phyloP scores from a whole-genome alignment of 768 basidiomycete genomes.

The Xanthoconium purpureum region DNA sequence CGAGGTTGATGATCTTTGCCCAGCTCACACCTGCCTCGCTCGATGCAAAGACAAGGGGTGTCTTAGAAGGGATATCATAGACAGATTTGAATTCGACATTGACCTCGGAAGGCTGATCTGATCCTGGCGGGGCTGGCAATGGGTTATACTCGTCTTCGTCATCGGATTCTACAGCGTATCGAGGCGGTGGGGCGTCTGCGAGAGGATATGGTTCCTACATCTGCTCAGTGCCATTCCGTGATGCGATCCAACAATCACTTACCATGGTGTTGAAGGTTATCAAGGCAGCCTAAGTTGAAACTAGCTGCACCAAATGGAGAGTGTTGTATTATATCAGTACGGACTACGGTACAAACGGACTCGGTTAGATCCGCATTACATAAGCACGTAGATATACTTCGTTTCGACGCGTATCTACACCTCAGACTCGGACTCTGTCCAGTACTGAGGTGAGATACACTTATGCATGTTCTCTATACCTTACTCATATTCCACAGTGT shows the following conservation, averaged over 20 bases:
- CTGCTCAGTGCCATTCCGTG: background rate
- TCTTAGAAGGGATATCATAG: constrained; percentile 23
- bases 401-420: no score
- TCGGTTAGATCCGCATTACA: no score
- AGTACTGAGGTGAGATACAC: no score
- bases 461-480: no score
- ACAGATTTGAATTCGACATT: constrained; percentile 41
- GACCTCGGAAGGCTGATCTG: constrained; percentile 15
- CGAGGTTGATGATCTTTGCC: constrained; percentile 50
- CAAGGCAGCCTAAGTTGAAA: no score
- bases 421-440: no score
- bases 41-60: constrained; percentile 43
- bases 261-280: constrained; percentile 19
- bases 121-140: constrained; percentile 22
- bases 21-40: constrained; percentile 47
- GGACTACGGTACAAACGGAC: no score
- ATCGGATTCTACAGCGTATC: constrained; percentile 63
- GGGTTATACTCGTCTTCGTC: constrained; percentile 62
- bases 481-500: no score
- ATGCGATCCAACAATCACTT: background rate
- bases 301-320: no score
- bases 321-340: no score
- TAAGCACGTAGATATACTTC: no score
- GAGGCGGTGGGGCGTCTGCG: constrained; percentile 53
- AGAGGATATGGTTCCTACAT: constrained; percentile 52